Conservation (phyloP, 805 yeast genomes). For the Ogataea pilisensis region DNA sequence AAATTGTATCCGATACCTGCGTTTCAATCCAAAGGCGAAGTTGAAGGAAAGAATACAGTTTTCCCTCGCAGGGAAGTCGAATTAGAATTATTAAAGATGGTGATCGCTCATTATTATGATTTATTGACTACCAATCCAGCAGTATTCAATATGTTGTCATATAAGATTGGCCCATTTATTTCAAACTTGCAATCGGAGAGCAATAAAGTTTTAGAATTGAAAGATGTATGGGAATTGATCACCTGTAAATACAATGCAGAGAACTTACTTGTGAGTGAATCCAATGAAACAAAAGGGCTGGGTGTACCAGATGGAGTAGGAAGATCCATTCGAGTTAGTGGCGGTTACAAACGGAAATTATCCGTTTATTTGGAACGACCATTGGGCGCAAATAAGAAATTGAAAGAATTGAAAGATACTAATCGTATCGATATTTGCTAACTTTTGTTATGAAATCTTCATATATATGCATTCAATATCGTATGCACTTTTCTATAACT, state of each 20-base stretch:
- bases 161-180: slow-evolving; percentile 10
- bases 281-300: too few species aligned
- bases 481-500: too few species aligned
- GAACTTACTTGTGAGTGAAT: slow-evolving; percentile 5
- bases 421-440: slow-evolving; percentile 15
- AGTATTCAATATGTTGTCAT: slow-evolving; percentile 5
- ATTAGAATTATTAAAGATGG: slow-evolving; percentile 9
- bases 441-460: slow-evolving; percentile 7
- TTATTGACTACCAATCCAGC: slow-evolving; percentile 3
- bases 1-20: slow-evolving; percentile 7
- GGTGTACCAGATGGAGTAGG: too few species aligned
- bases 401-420: slow-evolving; percentile 17
- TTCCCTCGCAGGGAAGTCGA: too few species aligned
- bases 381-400: slow-evolving; percentile 8
- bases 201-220: slow-evolving; percentile 11
- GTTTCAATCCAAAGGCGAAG: too few species aligned
- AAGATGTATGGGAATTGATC: slow-evolving; percentile 17
- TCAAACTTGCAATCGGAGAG: slow-evolving; percentile 2
- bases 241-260: slow-evolving; percentile 15
- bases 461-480: too few species aligned
- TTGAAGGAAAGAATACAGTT: too few species aligned
- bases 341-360: slow-evolving; percentile 11
- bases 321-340: too few species aligned
- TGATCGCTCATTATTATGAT: slow-evolving; percentile 10
- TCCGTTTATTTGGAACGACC: slow-evolving; percentile 5